Conservation (phyloP, 2,329 filamentous ascomycete species). For the Ceratocystis harringtonii region DNA sequence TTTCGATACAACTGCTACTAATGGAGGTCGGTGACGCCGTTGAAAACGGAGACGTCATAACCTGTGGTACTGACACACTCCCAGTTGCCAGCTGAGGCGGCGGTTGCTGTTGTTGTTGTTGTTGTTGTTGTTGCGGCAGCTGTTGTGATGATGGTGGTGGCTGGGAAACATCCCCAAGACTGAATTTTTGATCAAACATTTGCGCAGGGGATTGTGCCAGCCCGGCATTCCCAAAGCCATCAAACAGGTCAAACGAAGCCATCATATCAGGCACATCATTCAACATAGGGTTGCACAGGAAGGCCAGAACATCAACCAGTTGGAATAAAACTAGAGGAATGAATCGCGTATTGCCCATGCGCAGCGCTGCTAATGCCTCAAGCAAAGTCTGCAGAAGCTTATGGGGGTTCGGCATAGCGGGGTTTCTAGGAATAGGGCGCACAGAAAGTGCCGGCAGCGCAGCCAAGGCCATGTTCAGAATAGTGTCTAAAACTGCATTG, state of each 20-base stretch:
- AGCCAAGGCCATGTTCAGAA: slow-evolving; percentile 56
- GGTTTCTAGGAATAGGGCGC: slow-evolving; percentile 43
- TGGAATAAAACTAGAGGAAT: slow-evolving; percentile 63
- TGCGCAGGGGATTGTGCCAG: slow-evolving; percentile 38
- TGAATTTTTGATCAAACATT: slow-evolving; percentile 20
- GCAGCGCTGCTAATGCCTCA: slow-evolving; percentile 51
- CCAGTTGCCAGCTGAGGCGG: not conserved
- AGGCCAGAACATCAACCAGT: slow-evolving; percentile 55
- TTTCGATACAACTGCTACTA: slow-evolving; percentile 14
- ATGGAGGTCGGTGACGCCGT: slow-evolving; percentile 14
- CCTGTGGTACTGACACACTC: not conserved
- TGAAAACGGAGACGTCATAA: slow-evolving; percentile 15
- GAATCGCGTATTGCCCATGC: slow-evolving; percentile 62
- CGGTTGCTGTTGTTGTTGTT: not conserved
- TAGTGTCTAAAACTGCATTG: slow-evolving; percentile 48
- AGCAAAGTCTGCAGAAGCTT: slow-evolving; percentile 60
- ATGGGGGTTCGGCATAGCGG: slow-evolving; percentile 44
- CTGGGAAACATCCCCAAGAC: slow-evolving; percentile 6
- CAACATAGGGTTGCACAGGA: slow-evolving; percentile 44
- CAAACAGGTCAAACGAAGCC: slow-evolving; percentile 46
- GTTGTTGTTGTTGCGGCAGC: not conserved
- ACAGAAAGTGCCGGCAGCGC: slow-evolving; percentile 36
- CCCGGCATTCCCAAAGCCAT: slow-evolving; percentile 48
- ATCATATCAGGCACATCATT: slow-evolving; percentile 41
- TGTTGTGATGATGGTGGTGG: not conserved